Evolutionary conservation across 2,329 filamentous ascomycete species (phyloP).

Genomic region (Diaporthe eres): DNA sequence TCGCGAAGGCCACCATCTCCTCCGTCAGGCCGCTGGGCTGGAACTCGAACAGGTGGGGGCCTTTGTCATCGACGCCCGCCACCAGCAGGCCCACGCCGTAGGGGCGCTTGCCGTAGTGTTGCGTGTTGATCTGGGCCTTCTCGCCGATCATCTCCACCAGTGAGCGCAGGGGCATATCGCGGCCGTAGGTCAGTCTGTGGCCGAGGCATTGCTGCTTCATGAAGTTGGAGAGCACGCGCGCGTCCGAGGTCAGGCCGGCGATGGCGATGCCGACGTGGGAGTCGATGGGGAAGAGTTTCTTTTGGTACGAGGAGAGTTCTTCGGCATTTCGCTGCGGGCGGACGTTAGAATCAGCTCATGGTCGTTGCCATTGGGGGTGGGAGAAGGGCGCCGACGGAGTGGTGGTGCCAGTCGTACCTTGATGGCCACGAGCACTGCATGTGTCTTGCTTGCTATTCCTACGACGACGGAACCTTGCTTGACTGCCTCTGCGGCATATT

Average conservation of each 20-base stretch:
- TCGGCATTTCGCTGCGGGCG: constrained; percentile 88
- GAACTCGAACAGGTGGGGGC: constrained; percentile 98
- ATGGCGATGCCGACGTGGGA: constrained; percentile 96
- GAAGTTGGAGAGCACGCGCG: constrained; percentile 99
- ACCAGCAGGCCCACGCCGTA: constrained; percentile 96
- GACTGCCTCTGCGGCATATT: constrained; percentile 98
- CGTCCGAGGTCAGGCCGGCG: constrained; percentile 96
- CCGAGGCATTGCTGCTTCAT: constrained; percentile 99
- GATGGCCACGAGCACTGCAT: constrained; percentile 93
- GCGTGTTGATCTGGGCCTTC: constrained; percentile 97
- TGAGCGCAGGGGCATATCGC: constrained; percentile 89
- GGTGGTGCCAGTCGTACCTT: constrained; percentile 74
- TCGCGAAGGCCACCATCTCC: constrained; percentile 97
- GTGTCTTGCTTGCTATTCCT: constrained; percentile 97
- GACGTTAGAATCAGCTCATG: constrained; percentile 30
- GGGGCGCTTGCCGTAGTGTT: constrained; percentile 95
- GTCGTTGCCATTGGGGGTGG: constrained; percentile 33
- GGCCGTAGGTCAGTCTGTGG: constrained; percentile 95
- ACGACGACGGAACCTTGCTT: constrained; percentile 99
- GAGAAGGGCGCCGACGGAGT: constrained; percentile 28
- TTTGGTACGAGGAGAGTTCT: constrained; percentile 99
- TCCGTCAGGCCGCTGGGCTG: constrained; percentile 96
- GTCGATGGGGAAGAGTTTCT: constrained; percentile 98
- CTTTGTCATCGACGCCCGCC: constrained; percentile 92
- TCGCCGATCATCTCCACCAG: constrained; percentile 94